These are phyloP conservation scores for Goffeauzyma gilvescens DNA, from an alignment of 768 basidiomycete genomes.

Conservation along the genomic window DNA sequence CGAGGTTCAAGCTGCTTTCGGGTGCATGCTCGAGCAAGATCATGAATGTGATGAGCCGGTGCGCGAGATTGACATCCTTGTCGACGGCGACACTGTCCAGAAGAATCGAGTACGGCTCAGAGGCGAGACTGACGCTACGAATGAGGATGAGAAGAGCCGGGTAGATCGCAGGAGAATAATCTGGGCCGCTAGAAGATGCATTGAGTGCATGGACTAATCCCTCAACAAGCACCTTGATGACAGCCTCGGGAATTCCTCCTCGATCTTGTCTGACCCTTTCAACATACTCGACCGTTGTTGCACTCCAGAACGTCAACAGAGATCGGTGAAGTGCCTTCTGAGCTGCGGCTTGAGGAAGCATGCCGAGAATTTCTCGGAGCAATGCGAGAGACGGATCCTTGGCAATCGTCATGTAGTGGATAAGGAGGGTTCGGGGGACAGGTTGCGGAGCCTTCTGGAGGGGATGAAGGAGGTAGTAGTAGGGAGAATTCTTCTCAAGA, in stretches of 20 bases:
- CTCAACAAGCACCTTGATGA: constrained; percentile 27
- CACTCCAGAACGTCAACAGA: constrained; percentile 63
- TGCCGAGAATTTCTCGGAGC: constrained; percentile 48
- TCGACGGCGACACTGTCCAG: constrained; percentile 15
- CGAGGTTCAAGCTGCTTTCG: constrained; percentile 12
- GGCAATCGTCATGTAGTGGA: constrained; percentile 49
- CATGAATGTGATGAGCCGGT: constrained; percentile 23
- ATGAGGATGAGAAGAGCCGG: constrained; percentile 26
- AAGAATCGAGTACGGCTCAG: constrained; percentile 22
- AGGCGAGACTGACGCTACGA: constrained; percentile 21
- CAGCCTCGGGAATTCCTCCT: constrained; percentile 37
- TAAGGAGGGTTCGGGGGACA: constrained; percentile 51
- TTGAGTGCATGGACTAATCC: constrained; percentile 20
- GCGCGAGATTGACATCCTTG: constrained; percentile 20
- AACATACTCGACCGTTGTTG: constrained; percentile 61
- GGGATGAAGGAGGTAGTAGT: constrained; percentile 20
- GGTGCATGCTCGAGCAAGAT: constrained; percentile 23
- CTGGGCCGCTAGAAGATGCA: constrained; percentile 14
- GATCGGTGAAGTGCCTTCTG: constrained; percentile 41
- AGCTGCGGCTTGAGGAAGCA: constrained; percentile 42
- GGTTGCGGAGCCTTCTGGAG: constrained; percentile 54
- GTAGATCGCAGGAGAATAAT: constrained; percentile 26
- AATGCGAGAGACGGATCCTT: constrained; percentile 37
- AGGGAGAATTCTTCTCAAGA: constrained; percentile 22
- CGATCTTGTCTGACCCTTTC: constrained; percentile 42